Evolutionary conservation across 208 protist genomes (phyloP).

Genomic region (Porcisia deanei): DNA sequence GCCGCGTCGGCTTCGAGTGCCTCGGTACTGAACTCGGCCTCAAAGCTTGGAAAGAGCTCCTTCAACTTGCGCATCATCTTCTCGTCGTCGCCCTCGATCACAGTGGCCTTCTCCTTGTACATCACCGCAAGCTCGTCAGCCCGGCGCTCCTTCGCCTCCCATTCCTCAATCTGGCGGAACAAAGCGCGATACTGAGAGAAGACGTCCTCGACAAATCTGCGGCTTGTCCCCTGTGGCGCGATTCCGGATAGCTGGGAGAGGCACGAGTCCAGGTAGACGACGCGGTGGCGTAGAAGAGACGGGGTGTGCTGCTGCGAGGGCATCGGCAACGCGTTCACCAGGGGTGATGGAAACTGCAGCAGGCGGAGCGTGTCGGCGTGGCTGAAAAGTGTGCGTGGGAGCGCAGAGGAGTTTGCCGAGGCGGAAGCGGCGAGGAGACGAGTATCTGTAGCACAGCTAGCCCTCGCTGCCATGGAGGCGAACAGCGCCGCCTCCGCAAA

Average conservation of each 20-base stretch:
- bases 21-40: slow-evolving; percentile 82
- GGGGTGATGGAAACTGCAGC: slow-evolving; percentile 58
- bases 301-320: slow-evolving; percentile 23
- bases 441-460: slow-evolving; percentile 37
- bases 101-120: slow-evolving; percentile 89
- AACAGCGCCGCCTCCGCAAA: slow-evolving; percentile 80
- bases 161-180: slow-evolving; percentile 63
- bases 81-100: slow-evolving; percentile 94
- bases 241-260: slow-evolving; percentile 55
- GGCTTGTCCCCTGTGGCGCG: slow-evolving; percentile 48
- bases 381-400: slow-evolving; percentile 39
- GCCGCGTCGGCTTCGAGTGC: slow-evolving; percentile 36
- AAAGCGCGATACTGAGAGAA: slow-evolving; percentile 70
- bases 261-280: slow-evolving; percentile 82
- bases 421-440: slow-evolving; percentile 9
- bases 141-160: slow-evolving; percentile 76
- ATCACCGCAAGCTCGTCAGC: slow-evolving; percentile 87
- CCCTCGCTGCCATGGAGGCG: slow-evolving; percentile 60
- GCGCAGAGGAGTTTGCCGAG: slow-evolving; percentile 4
- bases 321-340: slow-evolving; percentile 36
- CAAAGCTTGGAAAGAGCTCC: slow-evolving; percentile 94
- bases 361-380: slow-evolving; percentile 51
- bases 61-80: slow-evolving; percentile 84
- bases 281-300: slow-evolving; percentile 47
- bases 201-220: slow-evolving; percentile 64